Evolutionary conservation across 495 filamentous ascomycete genomes (phyloP), one percentile per base, ranked within the genome.

Genomic region (Penicillium alfredii): DNA sequence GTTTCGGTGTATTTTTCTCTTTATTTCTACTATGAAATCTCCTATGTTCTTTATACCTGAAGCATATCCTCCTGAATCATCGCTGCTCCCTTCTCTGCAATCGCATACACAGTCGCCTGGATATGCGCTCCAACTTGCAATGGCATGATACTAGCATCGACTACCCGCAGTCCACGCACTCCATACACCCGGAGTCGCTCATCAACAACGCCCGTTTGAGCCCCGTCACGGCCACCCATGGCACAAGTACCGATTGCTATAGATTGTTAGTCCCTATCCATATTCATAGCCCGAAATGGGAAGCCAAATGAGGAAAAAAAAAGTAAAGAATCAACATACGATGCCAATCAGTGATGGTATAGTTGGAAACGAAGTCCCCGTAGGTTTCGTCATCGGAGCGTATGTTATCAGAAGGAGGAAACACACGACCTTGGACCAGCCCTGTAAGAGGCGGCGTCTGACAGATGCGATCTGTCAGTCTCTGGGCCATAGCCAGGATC

Each of bases 121-220:
- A 72, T 52, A 52, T 80, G 69, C 7, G 66, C 66, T 26, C 67
- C 58, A 14, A 76, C 54, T 33, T 72, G 63, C 17, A 71, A 30
- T 4, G 76, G 74, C 49, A 71, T 72, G 19, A 80, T 50, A 25
- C 71, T 63, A 3, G 76, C 74, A 40, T 74, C 76, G 6, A 76
- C 66, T 0, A 82, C 72, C 8, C 75, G 55, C 17, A 78, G 38
- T 0, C 64, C 58, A 19, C 54, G 46, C 3, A 71, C 61, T 0
- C 69, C 68, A 40, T 78, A 63, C 1, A 78, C 72, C 19, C 55
- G 51, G 32, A 77, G 42, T 11, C 49, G 41, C 1, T 56, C 47
- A 51, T 75, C 70, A 1, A 78, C 69, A 3, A 78, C 74, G 0
- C 71, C 73, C 0, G 42, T 53, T 1, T 56, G 26, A 4, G 39